Evolutionary conservation across 768 basidiomycete species (phyloP), one percentile per base, ranked within the genome.

Genomic region (Phylloporus arenicola): DNA sequence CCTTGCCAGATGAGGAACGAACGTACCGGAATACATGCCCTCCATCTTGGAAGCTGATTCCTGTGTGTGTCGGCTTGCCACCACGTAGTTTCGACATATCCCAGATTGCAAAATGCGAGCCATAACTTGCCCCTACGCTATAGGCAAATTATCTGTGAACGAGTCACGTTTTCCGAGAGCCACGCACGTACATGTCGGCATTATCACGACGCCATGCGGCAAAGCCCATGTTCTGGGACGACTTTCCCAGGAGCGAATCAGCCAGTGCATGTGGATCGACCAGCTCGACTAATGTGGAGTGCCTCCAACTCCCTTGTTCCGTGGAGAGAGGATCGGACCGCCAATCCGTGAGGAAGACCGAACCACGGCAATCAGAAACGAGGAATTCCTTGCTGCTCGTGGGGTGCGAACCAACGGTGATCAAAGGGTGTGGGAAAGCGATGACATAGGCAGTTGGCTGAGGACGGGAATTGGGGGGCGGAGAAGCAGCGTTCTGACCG

Each of bases 311-410:
- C 41, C 73, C 77, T 48, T 74, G 73, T 48, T 76, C 77, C 17
- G 67, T 69, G 48, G 60, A 75, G 12, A 76, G 75, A 1, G 83
- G 83, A 60, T 89, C 85, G 6, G 83, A 78, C 48, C 84, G 80
- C 89, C 89, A 92, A 69, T 92, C 87, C n/a, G 83, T 81, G 42
- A 90, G 65, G 65, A 83, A 88, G 42, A 91, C 71, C 25, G 81
- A 83, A 30, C 89, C 89, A 31, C 77, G 79, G 47, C 74, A 77
- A 67, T 92, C 89, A 2, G 87, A 78, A 48, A 90, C 83, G 24
- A 92, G 74, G 59, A 92, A 81, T 57, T 88, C 88, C 64, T 86
- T 90, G 72, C 81, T 80, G 27, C 82, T 84, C 13, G 73, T 72
- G 3, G 86, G 81, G 59, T 92, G 90, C 24, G 85, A 77, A 63